These are phyloP conservation scores for Arachis monticola DNA, from an alignment of 331 rosid species.

Conservation along the genomic window DNA sequence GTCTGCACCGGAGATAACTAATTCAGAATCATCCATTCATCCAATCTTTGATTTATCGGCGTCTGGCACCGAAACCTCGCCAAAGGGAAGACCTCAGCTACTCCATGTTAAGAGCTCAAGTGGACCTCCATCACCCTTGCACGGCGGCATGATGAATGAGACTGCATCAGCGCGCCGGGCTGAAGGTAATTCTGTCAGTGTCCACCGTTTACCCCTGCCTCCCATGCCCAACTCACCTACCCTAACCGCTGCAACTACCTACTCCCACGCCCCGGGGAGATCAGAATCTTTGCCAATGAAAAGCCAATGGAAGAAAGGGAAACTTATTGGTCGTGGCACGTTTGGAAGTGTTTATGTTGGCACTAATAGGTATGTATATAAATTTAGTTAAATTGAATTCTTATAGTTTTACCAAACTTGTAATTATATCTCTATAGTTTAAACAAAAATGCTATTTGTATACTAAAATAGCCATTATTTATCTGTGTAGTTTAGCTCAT, in stretches of 20 bases:
- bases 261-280: constrained; percentile 47
- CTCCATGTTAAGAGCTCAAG: constrained; percentile 43
- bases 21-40: constrained; percentile 46
- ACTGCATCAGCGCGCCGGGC: constrained; percentile 35
- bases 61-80: constrained; percentile 52
- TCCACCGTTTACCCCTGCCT: constrained; percentile 84
- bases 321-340: constrained; percentile 81
- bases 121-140: constrained; percentile 66
- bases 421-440: too few relatives aligned
- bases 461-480: too few relatives aligned
- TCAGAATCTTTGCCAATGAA: constrained; percentile 55
- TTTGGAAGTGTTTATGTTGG: constrained; percentile 82
- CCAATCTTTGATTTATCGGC: constrained; percentile 55
- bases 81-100: constrained; percentile 46
- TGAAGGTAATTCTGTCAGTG: constrained; percentile 51
- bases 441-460: too few relatives aligned
- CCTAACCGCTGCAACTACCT: constrained; percentile 42
- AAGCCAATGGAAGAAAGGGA: constrained; percentile 74
- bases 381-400: neutral
- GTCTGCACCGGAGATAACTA: constrained; percentile 78
- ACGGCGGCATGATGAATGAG: constrained; percentile 45
- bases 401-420: too few relatives aligned
- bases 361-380: constrained; percentile 55
- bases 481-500: too few relatives aligned
- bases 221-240: constrained; percentile 61